Conservation (phyloP, 129 eudicot species). For the Chrysanthemum lavandulifolium region DNA sequence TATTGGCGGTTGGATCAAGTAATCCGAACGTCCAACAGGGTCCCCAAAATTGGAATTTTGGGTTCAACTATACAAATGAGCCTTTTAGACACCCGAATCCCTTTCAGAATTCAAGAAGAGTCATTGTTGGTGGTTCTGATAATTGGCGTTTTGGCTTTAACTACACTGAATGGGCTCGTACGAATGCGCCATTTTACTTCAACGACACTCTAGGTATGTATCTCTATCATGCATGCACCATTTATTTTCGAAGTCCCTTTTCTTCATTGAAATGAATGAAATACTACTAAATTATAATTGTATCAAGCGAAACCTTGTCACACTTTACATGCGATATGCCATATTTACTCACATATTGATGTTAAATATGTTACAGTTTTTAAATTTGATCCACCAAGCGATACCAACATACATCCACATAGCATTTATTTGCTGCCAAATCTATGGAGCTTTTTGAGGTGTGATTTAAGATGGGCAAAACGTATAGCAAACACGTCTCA, state of each 20-base stretch:
- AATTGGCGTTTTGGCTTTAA: slow-evolving; percentile 72
- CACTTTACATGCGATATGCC: too few species aligned
- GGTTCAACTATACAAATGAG: slow-evolving; percentile 23
- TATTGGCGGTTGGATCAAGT: too few species aligned
- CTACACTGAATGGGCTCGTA: slow-evolving; percentile 61
- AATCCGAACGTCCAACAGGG: slow-evolving; percentile 1
- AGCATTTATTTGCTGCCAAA: too few species aligned
- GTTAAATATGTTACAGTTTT: slow-evolving; percentile 40
- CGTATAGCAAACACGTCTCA: too few species aligned
- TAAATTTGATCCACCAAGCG: slow-evolving; percentile 15
- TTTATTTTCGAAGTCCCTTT: too few species aligned
- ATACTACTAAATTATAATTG: too few species aligned
- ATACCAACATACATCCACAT: too few species aligned
- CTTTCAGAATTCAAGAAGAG: slow-evolving; percentile 27
- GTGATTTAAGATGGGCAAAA: too few species aligned
- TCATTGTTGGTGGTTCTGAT: slow-evolving; percentile 57
- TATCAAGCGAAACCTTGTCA: too few species aligned
- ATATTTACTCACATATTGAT: background rate
- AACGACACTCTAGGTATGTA: slow-evolving; percentile 57
- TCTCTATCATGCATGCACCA: background rate
- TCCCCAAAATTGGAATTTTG: slow-evolving; percentile 22
- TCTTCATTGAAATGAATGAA: too few species aligned
- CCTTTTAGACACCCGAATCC: slow-evolving; percentile 35
- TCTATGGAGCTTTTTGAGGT: too few species aligned
- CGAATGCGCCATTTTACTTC: slow-evolving; percentile 51